Percentiles rank a stretch among this genome's conserved stretches.
Evolutionary conservation across 371 early-diverging fungal species (phyloP).

Genomic region (Homolaphlyctis polyrhiza): DNA sequence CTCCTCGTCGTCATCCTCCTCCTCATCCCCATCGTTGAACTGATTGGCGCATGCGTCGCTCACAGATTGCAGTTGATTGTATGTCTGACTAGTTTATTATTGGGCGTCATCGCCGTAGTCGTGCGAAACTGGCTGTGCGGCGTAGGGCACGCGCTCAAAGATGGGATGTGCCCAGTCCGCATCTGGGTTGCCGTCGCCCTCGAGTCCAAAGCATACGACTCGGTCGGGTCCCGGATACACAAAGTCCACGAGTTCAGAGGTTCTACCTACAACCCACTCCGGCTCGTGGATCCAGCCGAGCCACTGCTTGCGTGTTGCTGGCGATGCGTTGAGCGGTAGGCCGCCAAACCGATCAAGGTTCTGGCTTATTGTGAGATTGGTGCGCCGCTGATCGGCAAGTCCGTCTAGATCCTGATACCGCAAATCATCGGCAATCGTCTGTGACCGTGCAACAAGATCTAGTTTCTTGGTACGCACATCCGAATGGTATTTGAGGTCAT

Average conservation of each 20-base stretch:
- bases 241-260: background rate
- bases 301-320: background rate
- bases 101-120: background rate
- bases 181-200: conserved; percentile 1
- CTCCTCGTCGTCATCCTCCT: background rate
- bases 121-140: background rate
- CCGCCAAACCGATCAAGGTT: background rate
- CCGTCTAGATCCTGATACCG: background rate
- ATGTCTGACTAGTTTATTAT: background rate
- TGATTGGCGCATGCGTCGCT: background rate
- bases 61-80: background rate
- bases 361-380: background rate
- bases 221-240: background rate
- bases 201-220: background rate
- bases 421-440: background rate
- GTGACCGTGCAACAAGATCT: background rate
- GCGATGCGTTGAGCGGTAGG: background rate
- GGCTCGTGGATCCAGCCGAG: conserved; percentile 1
- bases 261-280: background rate
- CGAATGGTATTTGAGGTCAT: background rate
- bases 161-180: conserved; percentile 4
- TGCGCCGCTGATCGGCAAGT: background rate
- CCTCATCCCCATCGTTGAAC: background rate
- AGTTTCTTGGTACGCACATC: background rate
- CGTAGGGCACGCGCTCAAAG: background rate